Conservation (phyloP, 148 eudicot genomes). For the Gaultheria prostrata region DNA sequence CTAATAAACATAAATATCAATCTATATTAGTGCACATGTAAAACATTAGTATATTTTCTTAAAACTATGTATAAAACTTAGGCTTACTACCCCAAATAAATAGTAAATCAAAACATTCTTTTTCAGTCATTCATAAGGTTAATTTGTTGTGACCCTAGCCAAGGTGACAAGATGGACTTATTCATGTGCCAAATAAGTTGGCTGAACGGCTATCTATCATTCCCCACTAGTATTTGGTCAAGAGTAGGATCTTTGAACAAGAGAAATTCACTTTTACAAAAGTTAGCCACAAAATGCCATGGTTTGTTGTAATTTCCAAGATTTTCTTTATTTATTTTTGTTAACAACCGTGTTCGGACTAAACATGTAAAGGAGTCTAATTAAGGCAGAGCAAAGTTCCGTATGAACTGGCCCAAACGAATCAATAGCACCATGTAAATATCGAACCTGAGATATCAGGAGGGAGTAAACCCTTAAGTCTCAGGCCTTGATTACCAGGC, state of each 20-base stretch:
- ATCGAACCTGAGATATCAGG: no score
- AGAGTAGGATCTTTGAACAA: neutral
- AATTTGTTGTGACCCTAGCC: neutral
- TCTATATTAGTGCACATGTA: neutral
- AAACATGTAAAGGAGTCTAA: no score
- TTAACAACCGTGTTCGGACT: no score
- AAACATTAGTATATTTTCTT: neutral
- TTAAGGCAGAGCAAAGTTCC: no score
- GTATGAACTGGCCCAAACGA: no score
- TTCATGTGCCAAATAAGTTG: neutral
- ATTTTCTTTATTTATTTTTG: neutral
- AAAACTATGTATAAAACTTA: neutral
- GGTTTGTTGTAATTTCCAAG: neutral
- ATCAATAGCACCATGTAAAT: no score
- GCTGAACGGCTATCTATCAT: neutral
- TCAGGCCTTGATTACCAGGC: no score
- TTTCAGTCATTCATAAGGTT: neutral
- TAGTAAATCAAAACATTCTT: neutral
- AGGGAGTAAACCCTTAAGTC: no score
- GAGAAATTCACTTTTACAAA: neutral
- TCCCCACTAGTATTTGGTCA: neutral
- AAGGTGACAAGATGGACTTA: constrained; percentile 8
- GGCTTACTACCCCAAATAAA: neutral
- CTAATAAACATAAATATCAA: no score
- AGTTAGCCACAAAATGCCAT: neutral